Evolutionary conservation across 768 basidiomycete species (phyloP).

Genomic region (Termitomyces sp.): DNA sequence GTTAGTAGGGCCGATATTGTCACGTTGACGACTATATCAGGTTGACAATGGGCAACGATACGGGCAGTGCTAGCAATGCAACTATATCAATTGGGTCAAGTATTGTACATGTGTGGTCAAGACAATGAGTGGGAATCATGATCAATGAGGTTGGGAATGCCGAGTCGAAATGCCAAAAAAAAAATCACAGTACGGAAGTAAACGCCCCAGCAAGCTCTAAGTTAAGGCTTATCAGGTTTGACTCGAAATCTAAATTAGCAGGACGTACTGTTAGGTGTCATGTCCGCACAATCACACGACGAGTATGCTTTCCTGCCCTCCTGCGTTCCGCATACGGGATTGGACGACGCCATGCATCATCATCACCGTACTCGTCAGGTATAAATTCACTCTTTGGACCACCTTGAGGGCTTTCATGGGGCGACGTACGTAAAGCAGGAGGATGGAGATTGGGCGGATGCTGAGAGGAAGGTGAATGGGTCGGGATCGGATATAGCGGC

Average conservation of each 20-base stretch:
- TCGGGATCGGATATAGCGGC: slow-evolving; percentile 28
- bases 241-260: not conserved
- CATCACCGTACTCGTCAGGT: slow-evolving; percentile 52
- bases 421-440: slow-evolving; percentile 39
- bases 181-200: slow-evolving; percentile 3
- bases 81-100: slow-evolving; percentile 2
- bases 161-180: slow-evolving; percentile 13
- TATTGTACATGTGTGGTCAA: slow-evolving; percentile 9
- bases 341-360: slow-evolving; percentile 69
- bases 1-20: not conserved
- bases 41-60: not conserved
- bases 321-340: slow-evolving; percentile 72
- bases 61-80: not conserved
- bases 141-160: slow-evolving; percentile 3
- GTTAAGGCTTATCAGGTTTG: slow-evolving; percentile 7
- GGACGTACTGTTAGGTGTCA: slow-evolving; percentile 21
- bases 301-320: slow-evolving; percentile 77
- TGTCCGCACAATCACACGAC: slow-evolving; percentile 59
- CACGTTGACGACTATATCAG: not conserved
- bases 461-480: slow-evolving; percentile 21
- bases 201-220: slow-evolving; percentile 9
- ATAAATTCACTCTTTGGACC: slow-evolving; percentile 32
- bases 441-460: slow-evolving; percentile 31
- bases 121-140: slow-evolving; percentile 9
- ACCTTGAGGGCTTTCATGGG: slow-evolving; percentile 36